Conservation (phyloP, 83 land plant species). For the Thuja plicata region DNA sequence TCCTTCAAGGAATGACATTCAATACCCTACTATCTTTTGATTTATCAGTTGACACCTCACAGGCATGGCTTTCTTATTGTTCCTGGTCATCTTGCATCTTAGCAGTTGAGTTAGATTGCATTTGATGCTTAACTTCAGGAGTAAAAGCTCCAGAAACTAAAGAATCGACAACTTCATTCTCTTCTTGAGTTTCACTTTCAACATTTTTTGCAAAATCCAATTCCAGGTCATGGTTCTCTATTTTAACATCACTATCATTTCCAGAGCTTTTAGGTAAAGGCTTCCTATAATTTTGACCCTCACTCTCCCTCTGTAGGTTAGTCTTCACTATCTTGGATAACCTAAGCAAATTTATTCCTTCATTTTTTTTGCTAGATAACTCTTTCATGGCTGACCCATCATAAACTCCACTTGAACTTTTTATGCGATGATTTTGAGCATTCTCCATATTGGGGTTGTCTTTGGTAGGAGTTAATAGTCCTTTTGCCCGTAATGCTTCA, state of each 20-base stretch:
- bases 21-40: conserved; percentile 9
- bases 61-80: conserved; percentile 14
- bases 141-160: conserved; percentile 24
- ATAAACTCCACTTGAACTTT: conserved; percentile 23
- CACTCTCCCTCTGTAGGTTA: conserved; percentile 87
- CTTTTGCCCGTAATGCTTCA: conserved; percentile 22
- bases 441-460: conserved; percentile 33
- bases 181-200: conserved; percentile 75
- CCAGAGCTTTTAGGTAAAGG: conserved; percentile 40
- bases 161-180: conserved; percentile 46
- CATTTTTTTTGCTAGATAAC: conserved; percentile 34
- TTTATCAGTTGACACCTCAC: conserved; percentile 1
- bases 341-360: conserved; percentile 78
- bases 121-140: conserved; percentile 28
- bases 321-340: conserved; percentile 92
- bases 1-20: conserved; percentile 24
- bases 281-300: conserved; percentile 85
- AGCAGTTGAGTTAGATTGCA: conserved; percentile 21
- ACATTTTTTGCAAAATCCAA: conserved; percentile 87
- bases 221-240: conserved; percentile 92
- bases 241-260: conserved; percentile 80
- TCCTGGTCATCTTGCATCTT: conserved; percentile 26
- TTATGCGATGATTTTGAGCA: conserved; percentile 24
- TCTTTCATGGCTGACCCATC: conserved; percentile 38
- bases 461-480: conserved; percentile 42